Conservation (phyloP, 306 rosid species). For the Benincasa hispida region DNA sequence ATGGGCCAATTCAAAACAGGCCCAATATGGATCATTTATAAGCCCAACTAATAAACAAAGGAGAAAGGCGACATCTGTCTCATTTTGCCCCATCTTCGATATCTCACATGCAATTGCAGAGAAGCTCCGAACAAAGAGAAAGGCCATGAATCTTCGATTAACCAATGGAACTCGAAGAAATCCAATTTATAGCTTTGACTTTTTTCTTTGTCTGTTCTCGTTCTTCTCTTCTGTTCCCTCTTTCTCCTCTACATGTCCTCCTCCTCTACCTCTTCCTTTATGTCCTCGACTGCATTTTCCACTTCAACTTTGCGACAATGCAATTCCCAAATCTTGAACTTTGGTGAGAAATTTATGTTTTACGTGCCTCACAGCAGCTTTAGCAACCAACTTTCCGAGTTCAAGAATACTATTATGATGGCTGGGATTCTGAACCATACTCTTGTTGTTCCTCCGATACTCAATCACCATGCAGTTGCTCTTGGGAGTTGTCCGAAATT, state of each 20-base stretch:
- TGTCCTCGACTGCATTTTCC: background rate
- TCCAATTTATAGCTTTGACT: slow-evolving; percentile 13
- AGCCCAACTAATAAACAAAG: background rate
- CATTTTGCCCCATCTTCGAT: background rate
- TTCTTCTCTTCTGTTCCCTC: slow-evolving; percentile 15
- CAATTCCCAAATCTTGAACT: slow-evolving; percentile 17
- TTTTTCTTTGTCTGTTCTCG: slow-evolving; percentile 19
- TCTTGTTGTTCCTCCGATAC: slow-evolving; percentile 59
- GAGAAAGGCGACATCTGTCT: background rate
- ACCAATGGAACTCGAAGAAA: slow-evolving; percentile 28
- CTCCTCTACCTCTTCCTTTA: slow-evolving; percentile 10
- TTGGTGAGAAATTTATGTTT: slow-evolving; percentile 47
- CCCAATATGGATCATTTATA: background rate
- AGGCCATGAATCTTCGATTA: slow-evolving; percentile 20
- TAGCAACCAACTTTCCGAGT: slow-evolving; percentile 78
- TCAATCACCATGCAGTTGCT: slow-evolving; percentile 82
- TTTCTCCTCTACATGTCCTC: slow-evolving; percentile 25
- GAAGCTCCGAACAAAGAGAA: background rate
- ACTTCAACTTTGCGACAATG: slow-evolving; percentile 21
- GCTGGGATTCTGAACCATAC: slow-evolving; percentile 72
- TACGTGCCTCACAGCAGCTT: slow-evolving; percentile 90
- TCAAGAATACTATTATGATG: slow-evolving; percentile 51
- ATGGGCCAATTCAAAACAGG: background rate
- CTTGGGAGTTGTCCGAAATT: slow-evolving; percentile 90
- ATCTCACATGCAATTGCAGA: background rate